phyloP scores from a whole-genome alignment of 176 grass and related monocot genomes.

The Elymus sibiricus region DNA sequence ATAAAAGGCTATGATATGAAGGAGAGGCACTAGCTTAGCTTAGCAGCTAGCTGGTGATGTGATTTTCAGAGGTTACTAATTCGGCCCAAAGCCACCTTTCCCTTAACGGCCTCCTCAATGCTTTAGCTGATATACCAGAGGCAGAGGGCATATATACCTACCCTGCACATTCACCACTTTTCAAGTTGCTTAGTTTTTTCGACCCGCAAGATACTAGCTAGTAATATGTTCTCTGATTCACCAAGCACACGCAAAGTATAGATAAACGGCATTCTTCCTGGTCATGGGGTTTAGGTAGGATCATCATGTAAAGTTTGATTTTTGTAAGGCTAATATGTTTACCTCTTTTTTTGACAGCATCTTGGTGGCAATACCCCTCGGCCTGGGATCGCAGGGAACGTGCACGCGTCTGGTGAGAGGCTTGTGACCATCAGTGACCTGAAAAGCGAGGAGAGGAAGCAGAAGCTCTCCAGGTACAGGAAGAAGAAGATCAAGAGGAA shows the following conservation, averaged over 20 bases:
- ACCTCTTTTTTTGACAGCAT: conserved; percentile 48
- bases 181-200: background rate
- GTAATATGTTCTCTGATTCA: background rate
- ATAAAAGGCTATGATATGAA: conserved; percentile 15
- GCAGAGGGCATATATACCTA: background rate
- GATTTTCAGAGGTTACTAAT: conserved; percentile 24
- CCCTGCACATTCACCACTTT: background rate
- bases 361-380: conserved; percentile 59
- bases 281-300: background rate
- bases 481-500: conserved; percentile 97
- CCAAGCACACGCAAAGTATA: background rate
- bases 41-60: background rate
- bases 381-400: conserved; percentile 35
- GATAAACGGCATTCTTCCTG: background rate
- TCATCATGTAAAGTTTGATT: background rate
- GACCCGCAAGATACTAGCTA: background rate
- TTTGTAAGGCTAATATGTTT: background rate
- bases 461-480: conserved; percentile 95
- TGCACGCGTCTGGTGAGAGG: conserved; percentile 56
- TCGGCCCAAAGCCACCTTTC: conserved; percentile 21
- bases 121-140: conserved; percentile 32
- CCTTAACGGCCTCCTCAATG: conserved; percentile 1
- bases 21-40: background rate
- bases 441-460: conserved; percentile 82
- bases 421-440: conserved; percentile 75